These are phyloP conservation scores for Saccharomycopsis sp. DNA, from an alignment of 805 yeast species.

Conservation along the genomic window DNA sequence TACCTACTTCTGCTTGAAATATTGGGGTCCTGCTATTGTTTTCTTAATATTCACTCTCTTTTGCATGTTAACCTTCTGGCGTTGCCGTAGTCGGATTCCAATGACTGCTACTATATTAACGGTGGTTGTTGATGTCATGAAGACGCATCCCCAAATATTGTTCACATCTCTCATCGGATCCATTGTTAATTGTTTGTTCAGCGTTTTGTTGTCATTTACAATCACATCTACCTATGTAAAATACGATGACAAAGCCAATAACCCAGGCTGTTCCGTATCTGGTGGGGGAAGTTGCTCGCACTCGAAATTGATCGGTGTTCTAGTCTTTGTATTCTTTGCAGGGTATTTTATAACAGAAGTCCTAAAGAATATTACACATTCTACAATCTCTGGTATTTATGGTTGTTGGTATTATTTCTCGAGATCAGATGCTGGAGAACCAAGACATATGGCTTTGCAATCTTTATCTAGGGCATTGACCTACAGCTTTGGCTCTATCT, in stretches of 20 bases:
- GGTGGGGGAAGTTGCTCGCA: constrained; percentile 49
- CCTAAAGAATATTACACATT: constrained; percentile 71
- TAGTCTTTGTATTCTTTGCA: constrained; percentile 71
- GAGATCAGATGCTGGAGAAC: constrained; percentile 69
- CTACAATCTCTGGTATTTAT: constrained; percentile 73
- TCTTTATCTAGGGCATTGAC: constrained; percentile 77
- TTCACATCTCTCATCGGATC: constrained; percentile 56
- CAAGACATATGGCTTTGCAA: constrained; percentile 72
- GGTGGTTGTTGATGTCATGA: constrained; percentile 73
- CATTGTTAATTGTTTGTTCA: constrained; percentile 52
- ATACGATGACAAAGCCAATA: constrained; percentile 50
- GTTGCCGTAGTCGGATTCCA: constrained; percentile 64
- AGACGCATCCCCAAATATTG: constrained; percentile 62
- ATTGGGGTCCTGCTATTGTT: constrained; percentile 78
- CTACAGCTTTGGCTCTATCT: constrained; percentile 83
- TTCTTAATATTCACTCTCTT: constrained; percentile 59
- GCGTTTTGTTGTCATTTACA: constrained; percentile 57
- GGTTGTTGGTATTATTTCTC: constrained; percentile 90
- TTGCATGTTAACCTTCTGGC: constrained; percentile 68
- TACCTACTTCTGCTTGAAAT: constrained; percentile 57
- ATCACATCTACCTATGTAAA: constrained; percentile 74
- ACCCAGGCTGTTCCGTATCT: constrained; percentile 44
- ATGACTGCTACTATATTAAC: constrained; percentile 64
- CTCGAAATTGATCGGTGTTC: constrained; percentile 57
- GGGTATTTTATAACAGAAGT: constrained; percentile 84